phyloP scores from a whole-genome alignment of 306 rosid species.

The Vigna angularis region DNA sequence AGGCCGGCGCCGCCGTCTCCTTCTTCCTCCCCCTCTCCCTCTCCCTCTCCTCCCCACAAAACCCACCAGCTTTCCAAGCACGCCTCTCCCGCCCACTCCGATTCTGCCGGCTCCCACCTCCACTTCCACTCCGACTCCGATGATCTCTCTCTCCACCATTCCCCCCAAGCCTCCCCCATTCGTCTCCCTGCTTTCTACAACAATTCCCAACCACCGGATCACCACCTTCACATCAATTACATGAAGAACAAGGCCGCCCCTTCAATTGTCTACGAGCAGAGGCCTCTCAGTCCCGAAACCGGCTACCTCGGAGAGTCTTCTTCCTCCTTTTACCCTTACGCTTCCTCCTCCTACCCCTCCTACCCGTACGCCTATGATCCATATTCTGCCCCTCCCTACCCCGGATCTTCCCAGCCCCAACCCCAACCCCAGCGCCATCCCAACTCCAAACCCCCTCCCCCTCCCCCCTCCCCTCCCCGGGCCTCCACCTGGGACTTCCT shows the following conservation, averaged over 20 bases:
- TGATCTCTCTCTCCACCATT: conserved; percentile 52
- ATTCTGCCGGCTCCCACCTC: conserved; percentile 85
- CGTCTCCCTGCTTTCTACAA: conserved; percentile 37
- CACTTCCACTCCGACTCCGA: conserved; percentile 69
- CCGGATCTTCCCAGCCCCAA: conserved; percentile 45
- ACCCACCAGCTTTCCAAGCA: conserved; percentile 2
- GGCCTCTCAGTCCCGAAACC: conserved; percentile 53
- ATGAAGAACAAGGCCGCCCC: conserved; percentile 72
- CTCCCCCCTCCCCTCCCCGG: conserved; percentile 89
- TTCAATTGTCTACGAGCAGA: conserved; percentile 73
- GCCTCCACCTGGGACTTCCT: conserved; percentile 80
- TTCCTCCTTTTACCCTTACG: conserved; percentile 39
- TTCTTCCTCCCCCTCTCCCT: conserved; percentile 51
- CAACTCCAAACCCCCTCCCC: conserved; percentile 68
- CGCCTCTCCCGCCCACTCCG: conserved; percentile 53
- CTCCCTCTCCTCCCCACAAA: conserved; percentile 51
- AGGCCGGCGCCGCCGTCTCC: neutral
- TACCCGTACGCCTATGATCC: conserved; percentile 14
- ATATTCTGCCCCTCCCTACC: conserved; percentile 40
- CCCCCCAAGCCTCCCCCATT: conserved; percentile 69
- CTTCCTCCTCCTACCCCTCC: neutral
- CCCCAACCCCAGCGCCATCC: conserved; percentile 43
- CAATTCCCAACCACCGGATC: neutral
- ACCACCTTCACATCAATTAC: conserved; percentile 57
- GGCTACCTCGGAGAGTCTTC: conserved; percentile 79